Evolutionary conservation across 2,329 filamentous ascomycete genomes (phyloP).

Genomic region (Gaeumannomyces tritici): DNA sequence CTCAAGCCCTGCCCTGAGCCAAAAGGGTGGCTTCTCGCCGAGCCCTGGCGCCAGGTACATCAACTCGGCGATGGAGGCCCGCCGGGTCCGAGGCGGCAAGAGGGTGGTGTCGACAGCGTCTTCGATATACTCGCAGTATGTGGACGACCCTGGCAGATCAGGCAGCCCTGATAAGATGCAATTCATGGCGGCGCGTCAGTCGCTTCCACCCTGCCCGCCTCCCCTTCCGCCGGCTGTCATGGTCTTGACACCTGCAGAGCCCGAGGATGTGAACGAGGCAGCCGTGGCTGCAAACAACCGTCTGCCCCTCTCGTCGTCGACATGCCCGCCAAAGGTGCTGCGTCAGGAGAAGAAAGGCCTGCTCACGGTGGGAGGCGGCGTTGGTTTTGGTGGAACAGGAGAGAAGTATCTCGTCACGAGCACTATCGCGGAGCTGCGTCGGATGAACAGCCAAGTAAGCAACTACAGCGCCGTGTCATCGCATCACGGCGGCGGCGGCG

Average conservation of each 20-base stretch:
- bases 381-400: background rate
- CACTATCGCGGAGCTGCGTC: constrained; percentile 41
- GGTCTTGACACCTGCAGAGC: background rate
- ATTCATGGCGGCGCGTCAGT: background rate
- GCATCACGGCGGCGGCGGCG: constrained; percentile 8
- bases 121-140: constrained; percentile 4
- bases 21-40: background rate
- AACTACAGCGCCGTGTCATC: constrained; percentile 16
- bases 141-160: background rate
- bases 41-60: background rate
- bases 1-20: constrained; percentile 4
- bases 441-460: constrained; percentile 45
- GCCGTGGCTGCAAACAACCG: background rate
- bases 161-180: background rate
- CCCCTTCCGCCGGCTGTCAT: background rate
- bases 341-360: background rate
- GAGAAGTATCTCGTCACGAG: constrained; percentile 19
- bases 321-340: background rate
- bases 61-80: constrained; percentile 5
- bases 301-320: background rate
- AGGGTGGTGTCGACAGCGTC: constrained; percentile 1
- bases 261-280: background rate
- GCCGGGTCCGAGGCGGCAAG: background rate
- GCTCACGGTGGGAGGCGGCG: background rate
- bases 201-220: background rate